Evolutionary conservation across 345 rosid species (phyloP).

Genomic region (Cardamine occulta): DNA sequence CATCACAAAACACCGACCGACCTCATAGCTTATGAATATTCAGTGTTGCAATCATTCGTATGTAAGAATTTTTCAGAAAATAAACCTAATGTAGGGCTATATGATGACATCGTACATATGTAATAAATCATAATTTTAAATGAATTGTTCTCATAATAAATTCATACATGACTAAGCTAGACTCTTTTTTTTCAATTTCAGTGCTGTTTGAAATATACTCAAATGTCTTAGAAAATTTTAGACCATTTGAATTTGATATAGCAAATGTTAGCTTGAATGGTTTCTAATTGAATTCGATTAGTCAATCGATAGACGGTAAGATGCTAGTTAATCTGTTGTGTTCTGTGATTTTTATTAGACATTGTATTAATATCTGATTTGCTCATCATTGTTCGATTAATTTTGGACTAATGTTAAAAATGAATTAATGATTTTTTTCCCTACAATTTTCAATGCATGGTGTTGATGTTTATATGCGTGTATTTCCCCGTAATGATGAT

Average conservation of each 20-base stretch:
- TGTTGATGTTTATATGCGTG: conserved; percentile 7
- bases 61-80: background rate
- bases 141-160: background rate
- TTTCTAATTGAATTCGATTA: background rate
- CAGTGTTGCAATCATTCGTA: conserved; percentile 3
- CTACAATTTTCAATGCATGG: background rate
- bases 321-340: background rate
- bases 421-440: background rate
- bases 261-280: background rate
- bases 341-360: background rate
- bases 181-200: background rate
- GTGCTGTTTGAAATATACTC: background rate
- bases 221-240: background rate
- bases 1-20: conserved; percentile 7
- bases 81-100: conserved; percentile 5
- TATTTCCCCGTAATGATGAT: background rate
- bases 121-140: conserved; percentile 2
- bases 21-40: conserved; percentile 1
- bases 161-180: conserved; percentile 5
- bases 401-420: background rate
- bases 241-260: conserved; percentile 13
- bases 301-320: background rate
- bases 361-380: background rate
- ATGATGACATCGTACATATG: conserved; percentile 37
- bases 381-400: background rate